A percentile compares a stretch with the other conserved stretches of the same genome.
These are phyloP conservation scores for Monilinia laxa DNA, from an alignment of 2,329 filamentous ascomycete genomes.

Conservation along the genomic window DNA sequence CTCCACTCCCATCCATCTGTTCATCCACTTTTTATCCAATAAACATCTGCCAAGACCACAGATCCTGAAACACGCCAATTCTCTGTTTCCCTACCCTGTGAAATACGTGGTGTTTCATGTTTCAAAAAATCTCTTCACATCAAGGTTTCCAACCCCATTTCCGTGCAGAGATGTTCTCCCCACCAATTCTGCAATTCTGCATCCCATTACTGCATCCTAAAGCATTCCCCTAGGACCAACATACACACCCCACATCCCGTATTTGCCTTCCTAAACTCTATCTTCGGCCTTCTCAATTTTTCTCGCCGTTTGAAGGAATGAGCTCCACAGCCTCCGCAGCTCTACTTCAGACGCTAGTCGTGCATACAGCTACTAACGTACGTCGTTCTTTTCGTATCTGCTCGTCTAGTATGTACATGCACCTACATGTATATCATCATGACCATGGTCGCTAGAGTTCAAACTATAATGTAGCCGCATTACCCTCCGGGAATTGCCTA, in stretches of 20 bases:
- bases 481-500: not conserved
- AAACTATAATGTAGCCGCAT: constrained; percentile 5
- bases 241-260: not conserved
- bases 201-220: no score
- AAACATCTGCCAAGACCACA: not conserved
- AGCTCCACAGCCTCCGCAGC: not conserved
- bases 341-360: constrained; percentile 3
- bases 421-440: constrained; percentile 3
- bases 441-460: not conserved
- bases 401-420: not conserved
- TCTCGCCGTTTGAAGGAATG: not conserved
- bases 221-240: no score
- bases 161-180: not conserved
- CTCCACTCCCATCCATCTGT: not conserved
- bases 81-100: constrained; percentile 9
- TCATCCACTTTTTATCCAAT: constrained; percentile 4
- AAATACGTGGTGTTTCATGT: constrained; percentile 22
- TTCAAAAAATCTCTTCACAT: constrained; percentile 9
- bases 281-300: not conserved
- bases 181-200: not conserved
- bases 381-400: not conserved
- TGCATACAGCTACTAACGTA: not conserved
- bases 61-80: constrained; percentile 9
- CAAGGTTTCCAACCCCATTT: not conserved
- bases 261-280: not conserved